Percentiles rank a stretch among this genome's conserved stretches.
phyloP scores from a whole-genome alignment of 2,329 filamentous ascomycete genomes.

The Colletotrichum sp. region DNA sequence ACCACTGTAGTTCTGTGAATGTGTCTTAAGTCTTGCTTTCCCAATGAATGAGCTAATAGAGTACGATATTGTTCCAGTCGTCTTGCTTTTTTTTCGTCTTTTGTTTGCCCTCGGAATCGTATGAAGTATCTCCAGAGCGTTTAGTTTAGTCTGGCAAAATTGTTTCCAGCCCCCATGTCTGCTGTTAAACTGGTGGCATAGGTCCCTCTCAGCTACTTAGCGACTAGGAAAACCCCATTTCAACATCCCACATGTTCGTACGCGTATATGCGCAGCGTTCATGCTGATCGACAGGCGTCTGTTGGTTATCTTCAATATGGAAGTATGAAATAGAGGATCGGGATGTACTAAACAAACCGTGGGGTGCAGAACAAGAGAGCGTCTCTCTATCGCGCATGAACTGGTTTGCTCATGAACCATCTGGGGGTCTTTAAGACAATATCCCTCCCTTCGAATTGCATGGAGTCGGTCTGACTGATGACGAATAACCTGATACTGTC shows the following conservation, averaged over 20 bases:
- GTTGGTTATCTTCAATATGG: not conserved
- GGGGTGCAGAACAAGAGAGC: not conserved
- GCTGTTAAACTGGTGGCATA: not conserved
- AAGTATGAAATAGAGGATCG: not conserved
- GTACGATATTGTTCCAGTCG: fast-evolving
- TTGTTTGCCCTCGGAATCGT: not conserved
- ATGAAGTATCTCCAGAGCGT: not conserved
- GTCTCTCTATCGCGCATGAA: not conserved
- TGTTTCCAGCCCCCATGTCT: not conserved
- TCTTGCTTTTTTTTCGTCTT: not conserved
- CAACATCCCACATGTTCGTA: not conserved
- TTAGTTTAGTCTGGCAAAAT: not conserved
- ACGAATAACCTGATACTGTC: not conserved
- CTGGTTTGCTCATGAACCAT: not conserved
- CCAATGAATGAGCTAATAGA: not conserved
- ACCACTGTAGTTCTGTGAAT: not conserved
- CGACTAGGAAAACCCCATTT: not conserved
- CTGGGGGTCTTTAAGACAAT: not conserved
- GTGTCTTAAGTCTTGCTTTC: not conserved
- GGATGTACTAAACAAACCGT: not conserved
- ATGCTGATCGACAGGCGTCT: not conserved
- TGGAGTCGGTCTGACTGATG: not conserved
- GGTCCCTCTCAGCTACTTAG: not conserved
- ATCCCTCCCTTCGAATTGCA: not conserved
- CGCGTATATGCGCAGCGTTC: not conserved